These are phyloP conservation scores for Cryptococcus amylolentus DNA, from an alignment of 1,284 basidiomycete genomes.

Conservation along the genomic window DNA sequence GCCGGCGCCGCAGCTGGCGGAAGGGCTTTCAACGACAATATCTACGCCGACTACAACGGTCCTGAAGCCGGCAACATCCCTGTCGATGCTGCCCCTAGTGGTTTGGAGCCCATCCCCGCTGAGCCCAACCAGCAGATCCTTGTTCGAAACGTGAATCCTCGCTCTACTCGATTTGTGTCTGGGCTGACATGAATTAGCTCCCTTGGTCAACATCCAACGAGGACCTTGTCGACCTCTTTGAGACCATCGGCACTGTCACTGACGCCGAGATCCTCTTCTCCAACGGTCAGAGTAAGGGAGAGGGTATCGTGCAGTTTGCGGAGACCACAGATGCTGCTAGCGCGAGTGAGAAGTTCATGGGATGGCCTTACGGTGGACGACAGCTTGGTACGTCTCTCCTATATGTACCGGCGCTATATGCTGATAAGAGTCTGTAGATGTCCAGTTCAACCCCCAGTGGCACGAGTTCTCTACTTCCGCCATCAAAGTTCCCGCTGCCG, in stretches of 20 bases:
- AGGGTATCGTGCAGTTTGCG: slow-evolving; percentile 93
- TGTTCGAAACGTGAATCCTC: slow-evolving; percentile 81
- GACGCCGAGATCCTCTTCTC: slow-evolving; percentile 92
- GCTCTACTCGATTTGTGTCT: background rate
- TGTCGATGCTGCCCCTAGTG: slow-evolving; percentile 28
- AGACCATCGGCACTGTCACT: slow-evolving; percentile 92
- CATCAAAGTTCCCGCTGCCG: slow-evolving; percentile 55
- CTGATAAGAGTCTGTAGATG: slow-evolving; percentile 56
- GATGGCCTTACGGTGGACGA: slow-evolving; percentile 84
- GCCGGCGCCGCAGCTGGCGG: slow-evolving; percentile 43
- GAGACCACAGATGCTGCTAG: slow-evolving; percentile 84
- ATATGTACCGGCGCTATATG: background rate
- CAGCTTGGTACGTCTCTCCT: slow-evolving; percentile 64
- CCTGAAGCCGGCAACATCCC: slow-evolving; percentile 43
- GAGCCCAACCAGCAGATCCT: slow-evolving; percentile 95
- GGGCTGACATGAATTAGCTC: slow-evolving; percentile 56
- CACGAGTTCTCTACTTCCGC: slow-evolving; percentile 81
- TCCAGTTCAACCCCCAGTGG: slow-evolving; percentile 87
- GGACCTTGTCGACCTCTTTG: slow-evolving; percentile 94
- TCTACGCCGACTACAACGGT: slow-evolving; percentile 51
- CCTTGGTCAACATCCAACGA: slow-evolving; percentile 99
- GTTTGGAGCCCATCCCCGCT: slow-evolving; percentile 51
- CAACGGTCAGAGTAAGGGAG: slow-evolving; percentile 82
- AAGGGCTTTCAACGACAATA: slow-evolving; percentile 42
- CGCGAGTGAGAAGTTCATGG: slow-evolving; percentile 88